phyloP scores from a whole-genome alignment of 2,329 filamentous ascomycete genomes.

The Cladosporium sp. region DNA sequence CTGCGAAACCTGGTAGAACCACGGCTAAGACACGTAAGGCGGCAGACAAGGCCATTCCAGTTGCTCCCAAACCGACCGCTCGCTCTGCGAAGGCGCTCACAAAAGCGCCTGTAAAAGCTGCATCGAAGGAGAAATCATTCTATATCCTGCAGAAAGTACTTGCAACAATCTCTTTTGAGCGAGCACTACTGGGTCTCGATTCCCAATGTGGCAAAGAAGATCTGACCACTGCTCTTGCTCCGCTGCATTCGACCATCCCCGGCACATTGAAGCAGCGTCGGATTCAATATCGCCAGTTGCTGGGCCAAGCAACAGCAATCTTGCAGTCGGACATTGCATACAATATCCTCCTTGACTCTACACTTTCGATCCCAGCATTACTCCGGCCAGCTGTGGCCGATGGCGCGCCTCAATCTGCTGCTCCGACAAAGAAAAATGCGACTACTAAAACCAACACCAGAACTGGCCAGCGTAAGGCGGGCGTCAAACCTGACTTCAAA shows the following conservation, averaged over 20 bases:
- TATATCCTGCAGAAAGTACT: not conserved
- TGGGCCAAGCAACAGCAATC: not conserved
- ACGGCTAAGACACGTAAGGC: not conserved
- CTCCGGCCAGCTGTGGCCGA: not conserved
- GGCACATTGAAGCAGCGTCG: slow-evolving; percentile 4
- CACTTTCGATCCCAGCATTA: slow-evolving; percentile 77
- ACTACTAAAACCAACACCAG: slow-evolving; percentile 2
- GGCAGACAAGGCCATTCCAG: not conserved
- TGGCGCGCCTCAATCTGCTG: not conserved
- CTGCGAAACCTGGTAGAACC: not conserved
- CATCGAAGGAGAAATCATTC: not conserved
- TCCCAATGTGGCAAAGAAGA: not conserved
- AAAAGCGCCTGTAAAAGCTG: not conserved
- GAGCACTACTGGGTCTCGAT: not conserved
- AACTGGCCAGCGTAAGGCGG: not conserved
- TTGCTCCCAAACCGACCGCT: not conserved
- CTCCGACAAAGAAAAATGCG: not conserved
- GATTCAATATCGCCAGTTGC: not conserved
- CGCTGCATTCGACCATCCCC: not conserved
- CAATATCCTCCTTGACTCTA: slow-evolving; percentile 87
- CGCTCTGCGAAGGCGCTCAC: not conserved
- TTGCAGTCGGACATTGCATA: slow-evolving; percentile 55
- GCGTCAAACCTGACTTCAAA: not conserved
- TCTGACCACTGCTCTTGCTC: not conserved
- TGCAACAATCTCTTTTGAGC: not conserved